Evolutionary conservation across 2,329 filamentous ascomycete species (phyloP).

Genomic region (Cladosporium sp.): DNA sequence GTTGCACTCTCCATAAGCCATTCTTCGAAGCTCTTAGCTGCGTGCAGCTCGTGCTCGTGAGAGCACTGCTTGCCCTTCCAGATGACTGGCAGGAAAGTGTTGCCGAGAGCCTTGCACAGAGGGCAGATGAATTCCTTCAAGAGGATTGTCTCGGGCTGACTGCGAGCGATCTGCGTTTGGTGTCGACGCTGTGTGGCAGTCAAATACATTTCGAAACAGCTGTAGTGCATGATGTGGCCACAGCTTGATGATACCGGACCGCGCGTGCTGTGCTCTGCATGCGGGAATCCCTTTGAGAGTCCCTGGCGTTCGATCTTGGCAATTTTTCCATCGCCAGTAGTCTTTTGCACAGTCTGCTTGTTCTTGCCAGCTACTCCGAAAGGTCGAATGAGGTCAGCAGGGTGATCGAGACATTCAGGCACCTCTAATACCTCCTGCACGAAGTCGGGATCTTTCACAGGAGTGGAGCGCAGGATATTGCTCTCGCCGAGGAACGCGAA

Average conservation of each 20-base stretch:
- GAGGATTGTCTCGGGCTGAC: conserved; percentile 79
- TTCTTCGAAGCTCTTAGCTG: conserved; percentile 57
- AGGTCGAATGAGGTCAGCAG: conserved; percentile 76
- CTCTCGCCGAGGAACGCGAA: conserved; percentile 88
- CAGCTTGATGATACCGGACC: conserved; percentile 88
- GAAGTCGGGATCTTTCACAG: conserved; percentile 75
- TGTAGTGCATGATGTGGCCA: conserved; percentile 97
- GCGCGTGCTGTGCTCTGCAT: conserved; percentile 51
- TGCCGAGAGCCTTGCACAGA: conserved; percentile 92
- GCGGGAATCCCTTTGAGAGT: conserved; percentile 84
- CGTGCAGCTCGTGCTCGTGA: conserved; percentile 59
- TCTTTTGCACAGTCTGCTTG: conserved; percentile 68
- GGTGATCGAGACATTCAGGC: conserved; percentile 77
- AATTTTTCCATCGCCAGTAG: conserved; percentile 66
- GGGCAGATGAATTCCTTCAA: conserved; percentile 92
- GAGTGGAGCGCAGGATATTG: conserved; percentile 79
- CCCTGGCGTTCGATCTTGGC: conserved; percentile 73
- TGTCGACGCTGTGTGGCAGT: conserved; percentile 80
- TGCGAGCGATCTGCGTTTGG: conserved; percentile 84
- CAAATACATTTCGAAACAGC: conserved; percentile 89
- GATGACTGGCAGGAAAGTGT: conserved; percentile 88
- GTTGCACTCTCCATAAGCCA: conserved; percentile 59
- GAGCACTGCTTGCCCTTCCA: conserved; percentile 91
- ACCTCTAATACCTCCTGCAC: conserved; percentile 77
- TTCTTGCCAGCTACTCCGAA: conserved; percentile 92